Evolutionary conservation across 805 yeast genomes (phyloP), one percentile per base, ranked within the genome.

Genomic region (Naumovozyma castellii): DNA sequence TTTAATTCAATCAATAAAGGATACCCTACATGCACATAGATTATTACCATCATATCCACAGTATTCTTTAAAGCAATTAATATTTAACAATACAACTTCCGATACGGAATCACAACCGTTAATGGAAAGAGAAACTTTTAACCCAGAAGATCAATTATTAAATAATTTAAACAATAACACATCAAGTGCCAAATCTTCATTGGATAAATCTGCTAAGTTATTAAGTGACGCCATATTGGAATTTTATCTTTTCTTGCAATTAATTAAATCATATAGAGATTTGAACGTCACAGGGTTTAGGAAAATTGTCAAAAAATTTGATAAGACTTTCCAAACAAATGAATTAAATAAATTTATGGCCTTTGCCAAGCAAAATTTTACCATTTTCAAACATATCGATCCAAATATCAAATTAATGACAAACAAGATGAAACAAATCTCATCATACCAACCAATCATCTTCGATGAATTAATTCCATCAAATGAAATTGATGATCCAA

Each of bases 231-330:
- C 65, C 6, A 47, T 60, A 4, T 44, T 59, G 13, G 62, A 59
- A 27, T 58, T 44, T 40, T 60, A 57, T 39, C 47, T 56, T 18
- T 57, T 44, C 38, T 39, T 59, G 34, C 63, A 59, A 43, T 42
- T 60, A 41, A 51, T 59, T 19, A 60, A 57, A 36, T 53, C 59
- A 14, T 92, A 78, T 58, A 70, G 84, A 47, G 67, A 79, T 36
- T 61, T 88, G 49, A 92, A 92, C 61, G 70, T 87, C 22, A 87
- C 95, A 0, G 98, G 94, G 0, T 77, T 88, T 52, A 73, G 95
- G 38, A 92, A 92, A 53, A 78, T 92, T 52, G 69, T 86, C 43
- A 92, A 92, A 56, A 92, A 92, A 59, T 88, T 76, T 56, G 98
- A 92, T 61, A 92, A 92, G 53, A 48, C 53, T 3, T 50, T 57